Evolutionary conservation across 768 basidiomycete species (phyloP), one percentile per base, ranked within the genome.

Genomic region (Cystobasidium tubakii): DNA sequence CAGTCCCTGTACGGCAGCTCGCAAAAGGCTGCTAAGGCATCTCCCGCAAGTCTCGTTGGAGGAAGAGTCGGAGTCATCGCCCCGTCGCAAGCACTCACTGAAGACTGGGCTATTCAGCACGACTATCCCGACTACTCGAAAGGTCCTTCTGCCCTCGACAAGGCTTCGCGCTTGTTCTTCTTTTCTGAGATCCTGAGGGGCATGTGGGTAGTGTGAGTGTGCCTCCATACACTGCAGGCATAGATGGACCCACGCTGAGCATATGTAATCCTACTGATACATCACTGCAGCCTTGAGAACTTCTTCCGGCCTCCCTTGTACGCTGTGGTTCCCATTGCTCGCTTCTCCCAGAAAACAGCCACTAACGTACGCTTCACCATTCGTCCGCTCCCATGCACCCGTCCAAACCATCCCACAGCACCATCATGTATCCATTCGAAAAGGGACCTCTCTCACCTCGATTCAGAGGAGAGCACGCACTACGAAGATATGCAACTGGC

Each of bases 361-460:
- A 25, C 33, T 23, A 44, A 54, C 34, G 55, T 2, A 25, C 4
- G 0, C 2, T 60, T 53, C 15, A 50, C 55, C 21, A 27, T 25
- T 44, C 66, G n/a, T 36, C 57, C 31, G 23, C 53, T n/a, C n/a
- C n/a, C n/a, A n/a, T n/a, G n/a, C 73, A 34, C 34, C 50, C 31
- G 6, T 39, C 7, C 33, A 66, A 53, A 46, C 36, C 25, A 42
- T 21, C 39, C 6, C 6, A 46, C 44, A 71, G 69, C 69, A 63
- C 69, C 60, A 75, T 77, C 75, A 77, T 78, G 76, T 78, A 79
- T 73, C 74, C 78, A 25, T 77, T 79, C 69, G 96, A 99, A 84
- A 98, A 98, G 82, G 96, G 96, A 39, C 96, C 96, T 27, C 83
- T 98, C 62, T 96, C 93, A 33, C 93, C 96, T 62, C 91, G 96